Evolutionary conservation across 2,329 filamentous ascomycete genomes (phyloP).

Genomic region (Arthrinium phaeospermum): DNA sequence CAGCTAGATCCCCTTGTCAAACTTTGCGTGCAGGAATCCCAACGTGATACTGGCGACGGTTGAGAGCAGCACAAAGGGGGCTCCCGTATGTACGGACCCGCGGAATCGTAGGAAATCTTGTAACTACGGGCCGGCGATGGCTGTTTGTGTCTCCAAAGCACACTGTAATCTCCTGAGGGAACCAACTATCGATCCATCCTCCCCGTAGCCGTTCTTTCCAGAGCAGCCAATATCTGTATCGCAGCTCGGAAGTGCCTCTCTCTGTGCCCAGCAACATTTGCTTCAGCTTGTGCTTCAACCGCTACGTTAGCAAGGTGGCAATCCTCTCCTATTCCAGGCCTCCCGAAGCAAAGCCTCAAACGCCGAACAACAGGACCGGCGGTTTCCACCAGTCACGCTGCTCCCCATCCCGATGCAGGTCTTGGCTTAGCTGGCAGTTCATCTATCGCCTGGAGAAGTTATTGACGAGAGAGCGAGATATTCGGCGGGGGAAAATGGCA

Average conservation of each 20-base stretch:
- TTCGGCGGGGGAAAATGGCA: neutral
- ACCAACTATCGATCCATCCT: neutral
- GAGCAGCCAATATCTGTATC: neutral
- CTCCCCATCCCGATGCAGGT: neutral
- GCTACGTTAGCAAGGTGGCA: neutral
- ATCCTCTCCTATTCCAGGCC: neutral
- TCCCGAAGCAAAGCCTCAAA: neutral
- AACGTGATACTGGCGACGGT: neutral
- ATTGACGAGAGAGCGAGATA: neutral
- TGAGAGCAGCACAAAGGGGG: neutral
- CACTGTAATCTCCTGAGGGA: neutral
- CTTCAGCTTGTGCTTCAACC: neutral
- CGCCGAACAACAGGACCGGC: neutral
- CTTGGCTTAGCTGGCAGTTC: slow-evolving; percentile 3
- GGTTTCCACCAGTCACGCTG: neutral
- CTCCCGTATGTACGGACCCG: neutral
- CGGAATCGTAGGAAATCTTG: neutral
- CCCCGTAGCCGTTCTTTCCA: neutral
- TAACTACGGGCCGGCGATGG: neutral
- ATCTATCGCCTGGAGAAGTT: neutral
- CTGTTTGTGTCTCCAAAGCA: neutral
- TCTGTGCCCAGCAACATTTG: neutral
- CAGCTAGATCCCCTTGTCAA: neutral
- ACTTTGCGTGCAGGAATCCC: neutral
- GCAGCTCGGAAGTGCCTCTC: neutral